Base-by-base conservation (phyloP, 2,329 filamentous ascomycete genomes). In the Pseudocercospora pini-densiflorae region DNA sequence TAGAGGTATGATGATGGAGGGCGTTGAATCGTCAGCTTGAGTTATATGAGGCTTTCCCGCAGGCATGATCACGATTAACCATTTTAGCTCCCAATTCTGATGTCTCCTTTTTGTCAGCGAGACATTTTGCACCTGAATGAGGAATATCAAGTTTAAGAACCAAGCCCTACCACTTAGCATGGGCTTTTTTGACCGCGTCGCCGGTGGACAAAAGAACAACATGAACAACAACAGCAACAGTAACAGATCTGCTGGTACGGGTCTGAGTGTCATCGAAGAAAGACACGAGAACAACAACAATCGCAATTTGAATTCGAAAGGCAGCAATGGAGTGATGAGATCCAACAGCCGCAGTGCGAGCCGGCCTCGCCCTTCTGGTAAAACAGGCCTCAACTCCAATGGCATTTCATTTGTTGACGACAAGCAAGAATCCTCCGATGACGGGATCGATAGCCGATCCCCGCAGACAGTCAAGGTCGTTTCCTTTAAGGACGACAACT, bases 301-400 rank as follows among this genome's bases (percentile, higher is more conserved):
- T 5, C 59, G 58, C 54, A 59, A 65, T 29, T 23, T 64, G 47
- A 64, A 61, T 21, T 62, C 64, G 24, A 68, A 63, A 59, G 59
- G 27, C 54, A 65, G 66, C 59, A 66, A 60, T 29, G 63, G 63
- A 47, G 57, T 58, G 16, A 54, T 68, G 57, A 66, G 63, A 43
- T 57, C 63, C 45, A 58, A 63, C 40, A 68, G 63, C 59, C 61
- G 66, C 21, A 63, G 57, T 45, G 60, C 66, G 58, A 64, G 63
- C 61, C 64, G 64, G 64, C 59, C 64, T 66, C 66, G 66, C 61
- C 58, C 57, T 31, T 57, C 66, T 64, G 64, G 66, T 63, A 65
- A 68, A 61, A 68, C 61, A 55, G 66, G 66, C 23, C 57, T 68
- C 45, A 68, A 68, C 45, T 68, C 66, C 66, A 68, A 68, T 66